A percentile compares a stretch with the other conserved stretches of the same genome.
Evolutionary conservation across 352 stramenopile genomes (phyloP).

Genomic region (Blastocystis sp.): DNA sequence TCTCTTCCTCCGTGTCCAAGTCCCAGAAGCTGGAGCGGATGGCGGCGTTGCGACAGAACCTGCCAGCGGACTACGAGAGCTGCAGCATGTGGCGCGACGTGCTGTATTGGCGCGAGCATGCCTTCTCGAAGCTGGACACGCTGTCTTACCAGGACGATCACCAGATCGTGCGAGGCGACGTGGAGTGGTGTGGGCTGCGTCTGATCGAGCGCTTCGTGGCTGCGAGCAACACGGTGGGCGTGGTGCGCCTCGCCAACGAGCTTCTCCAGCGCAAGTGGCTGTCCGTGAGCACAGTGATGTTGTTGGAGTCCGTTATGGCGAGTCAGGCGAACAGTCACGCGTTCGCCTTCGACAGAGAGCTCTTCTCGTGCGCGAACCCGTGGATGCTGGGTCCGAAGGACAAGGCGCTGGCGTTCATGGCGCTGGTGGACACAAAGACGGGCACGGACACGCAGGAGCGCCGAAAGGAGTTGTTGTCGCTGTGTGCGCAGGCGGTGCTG

Average conservation of each 20-base stretch:
- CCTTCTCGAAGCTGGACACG: background rate
- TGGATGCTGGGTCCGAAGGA: background rate
- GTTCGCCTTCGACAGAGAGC: background rate
- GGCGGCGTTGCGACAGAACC: slow-evolving; percentile 15
- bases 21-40: background rate
- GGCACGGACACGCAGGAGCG: background rate
- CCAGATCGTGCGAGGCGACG: background rate
- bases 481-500: background rate
- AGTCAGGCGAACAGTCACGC: background rate
- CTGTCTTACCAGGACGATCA: background rate
- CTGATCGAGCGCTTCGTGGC: background rate
- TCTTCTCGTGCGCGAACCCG: background rate
- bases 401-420: background rate
- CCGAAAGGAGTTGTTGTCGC: background rate
- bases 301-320: background rate
- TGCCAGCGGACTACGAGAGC: background rate
- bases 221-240: background rate
- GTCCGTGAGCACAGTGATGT: background rate
- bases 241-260: background rate
- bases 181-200: background rate
- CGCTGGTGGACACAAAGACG: background rate
- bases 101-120: background rate
- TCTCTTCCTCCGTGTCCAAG: background rate
- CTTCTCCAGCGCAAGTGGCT: slow-evolving; percentile 7
- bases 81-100: background rate